Percentiles rank a stretch among this genome's conserved stretches.
Conservation (phyloP, 2,329 filamentous ascomycete species). For the Phyllosticta paracitricarpa region DNA sequence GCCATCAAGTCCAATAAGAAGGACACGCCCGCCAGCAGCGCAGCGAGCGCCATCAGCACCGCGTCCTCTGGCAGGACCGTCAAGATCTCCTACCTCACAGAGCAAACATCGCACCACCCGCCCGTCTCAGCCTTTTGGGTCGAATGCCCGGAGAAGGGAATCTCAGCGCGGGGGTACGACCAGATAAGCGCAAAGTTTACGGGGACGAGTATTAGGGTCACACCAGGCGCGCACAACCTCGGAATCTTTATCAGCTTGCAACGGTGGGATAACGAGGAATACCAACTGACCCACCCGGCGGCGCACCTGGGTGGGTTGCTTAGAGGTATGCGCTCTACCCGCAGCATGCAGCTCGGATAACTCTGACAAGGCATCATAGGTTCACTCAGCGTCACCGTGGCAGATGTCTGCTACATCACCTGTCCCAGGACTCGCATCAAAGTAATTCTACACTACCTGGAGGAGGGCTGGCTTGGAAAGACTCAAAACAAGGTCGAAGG, state of each 20-base stretch:
- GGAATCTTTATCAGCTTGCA: slow-evolving; percentile 89
- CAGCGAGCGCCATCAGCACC: slow-evolving; percentile 23
- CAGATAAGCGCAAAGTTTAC: slow-evolving; percentile 98
- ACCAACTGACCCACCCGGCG: slow-evolving; percentile 90
- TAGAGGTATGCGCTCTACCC: slow-evolving; percentile 39
- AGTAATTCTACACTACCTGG: slow-evolving; percentile 82
- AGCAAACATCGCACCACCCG: slow-evolving; percentile 96
- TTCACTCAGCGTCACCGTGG: slow-evolving; percentile 79
- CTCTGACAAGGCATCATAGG: slow-evolving; percentile 28
- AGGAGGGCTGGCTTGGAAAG: slow-evolving; percentile 89
- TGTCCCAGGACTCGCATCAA: slow-evolving; percentile 88
- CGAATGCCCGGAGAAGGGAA: slow-evolving; percentile 81
- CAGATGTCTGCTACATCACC: slow-evolving; percentile 78
- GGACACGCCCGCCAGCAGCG: slow-evolving; percentile 29
- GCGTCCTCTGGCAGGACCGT: slow-evolving; percentile 42
- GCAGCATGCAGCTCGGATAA: not conserved
- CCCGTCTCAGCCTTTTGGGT: slow-evolving; percentile 94
- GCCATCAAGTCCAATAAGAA: slow-evolving; percentile 37
- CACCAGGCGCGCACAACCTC: slow-evolving; percentile 84
- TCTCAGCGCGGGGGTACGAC: slow-evolving; percentile 83
- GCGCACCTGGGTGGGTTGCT: slow-evolving; percentile 84
- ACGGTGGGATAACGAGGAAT: slow-evolving; percentile 74
- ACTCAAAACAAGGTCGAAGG: slow-evolving; percentile 87
- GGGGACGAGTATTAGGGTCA: slow-evolving; percentile 84
- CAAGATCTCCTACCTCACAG: slow-evolving; percentile 85